phyloP scores from a whole-genome alignment of 2,329 filamentous ascomycete species.

The Cordyceps tenuipes region DNA sequence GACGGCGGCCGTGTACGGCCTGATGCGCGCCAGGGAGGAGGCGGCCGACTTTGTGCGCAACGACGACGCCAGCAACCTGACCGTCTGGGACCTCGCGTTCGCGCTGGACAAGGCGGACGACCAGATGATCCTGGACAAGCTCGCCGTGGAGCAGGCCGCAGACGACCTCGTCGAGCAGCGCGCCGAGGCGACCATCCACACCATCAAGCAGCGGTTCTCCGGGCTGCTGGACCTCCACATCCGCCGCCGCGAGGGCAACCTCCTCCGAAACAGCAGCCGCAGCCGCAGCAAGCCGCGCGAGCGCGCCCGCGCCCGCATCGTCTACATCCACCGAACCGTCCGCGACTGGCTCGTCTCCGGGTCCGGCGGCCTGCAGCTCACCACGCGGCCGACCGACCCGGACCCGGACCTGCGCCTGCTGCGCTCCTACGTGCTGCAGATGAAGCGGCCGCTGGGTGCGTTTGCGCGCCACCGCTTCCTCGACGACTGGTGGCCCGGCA shows the following conservation, averaged over 20 bases:
- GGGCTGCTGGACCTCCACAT: constrained; percentile 21
- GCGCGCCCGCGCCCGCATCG: constrained; percentile 14
- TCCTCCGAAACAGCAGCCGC: constrained; percentile 11
- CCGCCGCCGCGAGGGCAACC: constrained; percentile 14
- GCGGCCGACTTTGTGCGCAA: constrained; percentile 26
- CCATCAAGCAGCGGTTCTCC: constrained; percentile 17
- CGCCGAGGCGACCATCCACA: constrained; percentile 13
- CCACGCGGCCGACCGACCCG: constrained; percentile 13
- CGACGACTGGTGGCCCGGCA: constrained; percentile 32
- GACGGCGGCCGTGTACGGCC: constrained; percentile 21
- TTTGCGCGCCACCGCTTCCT: constrained; percentile 29
- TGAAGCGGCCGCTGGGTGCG: constrained; percentile 26
- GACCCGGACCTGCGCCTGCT: constrained; percentile 25
- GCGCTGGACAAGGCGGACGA: constrained; percentile 18
- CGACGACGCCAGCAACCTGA: constrained; percentile 23
- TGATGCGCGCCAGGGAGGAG: constrained; percentile 23
- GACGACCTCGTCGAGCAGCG: constrained; percentile 15
- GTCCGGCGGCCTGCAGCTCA: constrained; percentile 17
- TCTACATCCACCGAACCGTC: constrained; percentile 27
- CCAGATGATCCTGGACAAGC: constrained; percentile 9
- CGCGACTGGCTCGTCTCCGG: constrained; percentile 25
- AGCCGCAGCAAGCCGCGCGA: not conserved
- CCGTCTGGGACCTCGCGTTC: constrained; percentile 27
- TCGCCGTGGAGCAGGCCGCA: constrained; percentile 16
- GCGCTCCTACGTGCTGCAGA: constrained; percentile 25